A percentile compares a stretch with the other conserved stretches of the same genome.
phyloP scores from a whole-genome alignment of 1,139 yeast species.

The Blastobotrys buckinghamii region DNA sequence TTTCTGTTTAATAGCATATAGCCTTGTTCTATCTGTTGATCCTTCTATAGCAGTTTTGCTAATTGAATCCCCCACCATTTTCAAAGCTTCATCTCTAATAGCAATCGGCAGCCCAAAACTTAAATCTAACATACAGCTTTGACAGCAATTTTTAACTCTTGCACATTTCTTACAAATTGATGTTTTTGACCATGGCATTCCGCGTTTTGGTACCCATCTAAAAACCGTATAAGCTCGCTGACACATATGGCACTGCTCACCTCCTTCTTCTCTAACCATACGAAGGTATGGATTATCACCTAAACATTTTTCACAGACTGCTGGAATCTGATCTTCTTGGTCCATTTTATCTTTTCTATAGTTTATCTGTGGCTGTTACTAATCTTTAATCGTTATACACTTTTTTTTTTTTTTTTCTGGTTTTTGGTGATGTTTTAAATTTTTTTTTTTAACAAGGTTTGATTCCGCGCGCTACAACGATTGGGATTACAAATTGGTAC shows the following conservation, averaged over 20 bases:
- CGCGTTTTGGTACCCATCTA: constrained; percentile 50
- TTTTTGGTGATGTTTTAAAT: neutral
- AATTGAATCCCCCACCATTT: constrained; percentile 43
- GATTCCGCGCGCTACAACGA: too few relatives aligned
- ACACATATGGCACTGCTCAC: constrained; percentile 64
- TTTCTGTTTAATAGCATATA: constrained; percentile 9
- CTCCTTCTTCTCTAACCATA: constrained; percentile 66
- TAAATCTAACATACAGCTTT: constrained; percentile 76
- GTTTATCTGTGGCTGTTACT: too few relatives aligned
- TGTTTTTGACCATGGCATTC: constrained; percentile 26
- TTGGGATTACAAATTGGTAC: neutral
- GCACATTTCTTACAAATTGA: constrained; percentile 73
- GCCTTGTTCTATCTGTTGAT: constrained; percentile 8
- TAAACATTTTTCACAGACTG: constrained; percentile 66
- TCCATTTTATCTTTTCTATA: constrained; percentile 20
- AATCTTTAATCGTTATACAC: too few relatives aligned
- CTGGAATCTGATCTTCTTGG: constrained; percentile 44
- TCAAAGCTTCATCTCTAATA: constrained; percentile 74
- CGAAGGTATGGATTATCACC: constrained; percentile 61
- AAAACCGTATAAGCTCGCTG: constrained; percentile 79
- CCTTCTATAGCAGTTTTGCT: constrained; percentile 35
- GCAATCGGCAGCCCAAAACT: constrained; percentile 73
- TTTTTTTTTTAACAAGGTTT: neutral
- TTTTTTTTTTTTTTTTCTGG: neutral
- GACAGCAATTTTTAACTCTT: constrained; percentile 75